Evolutionary conservation across 2,329 filamentous ascomycete genomes (phyloP).

Genomic region (Scytalidium sp.): DNA sequence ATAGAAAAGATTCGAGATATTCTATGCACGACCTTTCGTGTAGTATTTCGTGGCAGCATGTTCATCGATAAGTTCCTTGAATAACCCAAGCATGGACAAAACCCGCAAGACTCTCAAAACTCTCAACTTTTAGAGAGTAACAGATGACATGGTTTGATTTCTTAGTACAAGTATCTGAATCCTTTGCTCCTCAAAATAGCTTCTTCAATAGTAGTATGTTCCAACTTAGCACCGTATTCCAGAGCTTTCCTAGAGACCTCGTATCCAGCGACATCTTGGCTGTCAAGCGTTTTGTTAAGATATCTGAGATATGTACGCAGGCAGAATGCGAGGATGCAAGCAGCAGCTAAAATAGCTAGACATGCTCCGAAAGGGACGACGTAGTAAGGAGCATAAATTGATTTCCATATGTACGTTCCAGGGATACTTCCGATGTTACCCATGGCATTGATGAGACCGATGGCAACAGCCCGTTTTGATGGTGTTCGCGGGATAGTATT

Average conservation of each 20-base stretch:
- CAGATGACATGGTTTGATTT: no score
- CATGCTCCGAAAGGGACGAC: conserved; percentile 4
- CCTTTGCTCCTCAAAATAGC: background rate
- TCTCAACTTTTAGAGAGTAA: no score
- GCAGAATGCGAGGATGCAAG: no score
- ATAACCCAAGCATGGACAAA: no score
- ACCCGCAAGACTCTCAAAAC: no score
- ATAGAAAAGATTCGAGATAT: no score
- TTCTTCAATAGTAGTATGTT: background rate
- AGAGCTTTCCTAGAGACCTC: background rate
- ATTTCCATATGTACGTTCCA: conserved; percentile 12
- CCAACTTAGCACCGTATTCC: background rate
- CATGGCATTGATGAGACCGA: conserved; percentile 9
- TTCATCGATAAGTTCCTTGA: no score
- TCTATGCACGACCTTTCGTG: no score
- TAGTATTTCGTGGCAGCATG: no score
- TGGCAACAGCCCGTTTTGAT: conserved; percentile 11
- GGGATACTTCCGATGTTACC: conserved; percentile 13
- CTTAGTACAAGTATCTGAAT: conserved; percentile 3
- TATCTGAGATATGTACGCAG: background rate
- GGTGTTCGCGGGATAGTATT: conserved; percentile 7
- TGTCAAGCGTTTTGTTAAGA: conserved; percentile 1
- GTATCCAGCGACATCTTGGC: background rate
- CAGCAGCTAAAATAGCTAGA: conserved; percentile 2
- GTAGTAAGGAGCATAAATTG: conserved; percentile 4